Evolutionary conservation across 2,329 filamentous ascomycete genomes (phyloP), one percentile per base, ranked within the genome.

Genomic region (Tolypocladium amazonense): DNA sequence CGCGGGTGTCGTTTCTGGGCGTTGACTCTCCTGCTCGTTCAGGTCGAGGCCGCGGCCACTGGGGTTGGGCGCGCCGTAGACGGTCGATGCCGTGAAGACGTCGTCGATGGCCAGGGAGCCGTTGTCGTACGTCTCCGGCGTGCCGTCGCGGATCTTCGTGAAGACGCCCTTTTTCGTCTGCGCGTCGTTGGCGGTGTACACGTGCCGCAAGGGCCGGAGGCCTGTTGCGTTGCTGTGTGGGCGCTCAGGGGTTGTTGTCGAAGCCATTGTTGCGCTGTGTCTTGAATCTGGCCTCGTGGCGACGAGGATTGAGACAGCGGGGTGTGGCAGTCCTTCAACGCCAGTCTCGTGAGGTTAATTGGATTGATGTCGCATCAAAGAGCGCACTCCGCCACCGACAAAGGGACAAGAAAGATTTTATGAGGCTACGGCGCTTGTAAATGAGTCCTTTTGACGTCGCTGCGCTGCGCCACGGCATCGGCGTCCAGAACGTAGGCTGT

Each of bases 11-110:
- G 67, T 4, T 4, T 3, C 27, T 15, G 11, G 27, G 27, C 11
- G 6, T n/a, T 53, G 27, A 18, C 18, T 12, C 18, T n/a, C 50
- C 50, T 14, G 50, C 18, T 20, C 47, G 23, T 27, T 8, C 14
- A 20, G 9, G 47, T 52, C 47, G 25, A 18, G 25, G 2, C 61
- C 59, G 39, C 80, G 62, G 68, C 38, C 4, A 59, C 73, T 67
- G 0, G 47, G 38, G 73, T 65, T 4, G 74, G 76, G 61, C 75
- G 73, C 55, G 63, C 52, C 56, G 56, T 58, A 60, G 50, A 60
- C 52, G 52, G 55, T 56, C 35, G 71, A 69, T 5, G 77, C 79
- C 15, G 76, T 76, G 67, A 75, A 79, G 60, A 75, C 69, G 23
- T 77, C 71, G 59, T 70, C 69, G 65, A 78, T 75, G 58, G 67